phyloP scores from a whole-genome alignment of 2,329 filamentous ascomycete species.

The Fusarium cyanostomum region DNA sequence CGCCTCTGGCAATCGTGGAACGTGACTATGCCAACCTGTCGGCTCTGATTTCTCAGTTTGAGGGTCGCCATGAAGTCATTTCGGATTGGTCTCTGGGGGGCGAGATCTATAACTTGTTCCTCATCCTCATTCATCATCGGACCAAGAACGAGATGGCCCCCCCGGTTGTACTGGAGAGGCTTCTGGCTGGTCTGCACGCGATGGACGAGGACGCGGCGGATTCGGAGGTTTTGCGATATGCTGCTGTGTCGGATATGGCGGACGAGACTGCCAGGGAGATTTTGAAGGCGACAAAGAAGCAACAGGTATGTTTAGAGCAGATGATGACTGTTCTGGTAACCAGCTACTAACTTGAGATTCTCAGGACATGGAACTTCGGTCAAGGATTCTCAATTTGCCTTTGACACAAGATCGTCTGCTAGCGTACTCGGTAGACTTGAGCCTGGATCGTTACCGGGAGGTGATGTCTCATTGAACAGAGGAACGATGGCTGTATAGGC shows the following conservation, averaged over 20 bases:
- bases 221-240: conserved; percentile 63
- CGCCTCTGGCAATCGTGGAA: conserved; percentile 82
- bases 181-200: conserved; percentile 65
- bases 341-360: conserved; percentile 30
- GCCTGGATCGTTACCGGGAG: conserved; percentile 73
- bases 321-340: background rate
- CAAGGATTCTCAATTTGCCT: conserved; percentile 65
- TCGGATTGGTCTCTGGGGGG: conserved; percentile 82
- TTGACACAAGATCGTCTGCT: conserved; percentile 78
- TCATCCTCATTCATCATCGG: conserved; percentile 59
- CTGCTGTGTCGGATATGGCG: conserved; percentile 85
- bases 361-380: conserved; percentile 50
- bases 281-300: conserved; percentile 62
- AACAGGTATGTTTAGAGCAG: conserved; percentile 58
- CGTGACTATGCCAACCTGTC: conserved; percentile 78
- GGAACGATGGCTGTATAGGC: conserved; percentile 14
- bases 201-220: conserved; percentile 59
- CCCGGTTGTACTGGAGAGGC: conserved; percentile 61
- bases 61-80: conserved; percentile 68
- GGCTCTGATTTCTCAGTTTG: conserved; percentile 76
- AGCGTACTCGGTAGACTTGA: conserved; percentile 75
- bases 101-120: conserved; percentile 76
- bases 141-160: conserved; percentile 54
- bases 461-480: conserved; percentile 61
- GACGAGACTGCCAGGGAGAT: conserved; percentile 75